Conservation (phyloP, 2,329 filamentous ascomycete species). For the Lecanoromycetidae sp. region DNA sequence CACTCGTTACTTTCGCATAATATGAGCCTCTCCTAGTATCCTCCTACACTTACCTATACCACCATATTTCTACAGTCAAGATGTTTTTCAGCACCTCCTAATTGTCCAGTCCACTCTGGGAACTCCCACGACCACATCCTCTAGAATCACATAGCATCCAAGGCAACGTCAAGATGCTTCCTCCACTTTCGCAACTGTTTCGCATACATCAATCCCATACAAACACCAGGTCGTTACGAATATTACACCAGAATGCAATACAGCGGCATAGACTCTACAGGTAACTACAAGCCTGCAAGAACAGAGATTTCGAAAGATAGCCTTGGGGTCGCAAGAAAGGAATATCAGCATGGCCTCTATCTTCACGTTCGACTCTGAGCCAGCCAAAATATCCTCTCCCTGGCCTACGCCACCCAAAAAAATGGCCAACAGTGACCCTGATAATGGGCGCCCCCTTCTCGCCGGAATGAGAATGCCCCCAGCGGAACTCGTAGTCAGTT, state of each 20-base stretch:
- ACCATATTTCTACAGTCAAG: neutral
- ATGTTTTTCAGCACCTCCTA: neutral
- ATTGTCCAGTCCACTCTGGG: neutral
- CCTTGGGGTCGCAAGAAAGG: neutral
- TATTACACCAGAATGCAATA: conserved; percentile 13
- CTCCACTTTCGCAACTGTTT: conserved; percentile 35
- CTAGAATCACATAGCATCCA: neutral
- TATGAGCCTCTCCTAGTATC: no score
- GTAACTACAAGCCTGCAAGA: neutral
- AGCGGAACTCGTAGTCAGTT: conserved; percentile 33
- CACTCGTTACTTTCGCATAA: no score
- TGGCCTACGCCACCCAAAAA: conserved; percentile 48
- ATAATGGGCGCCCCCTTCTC: conserved; percentile 13
- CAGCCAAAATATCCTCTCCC: conserved; percentile 76
- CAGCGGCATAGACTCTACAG: conserved; percentile 6
- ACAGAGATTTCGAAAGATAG: neutral
- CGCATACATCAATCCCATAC: conserved; percentile 40
- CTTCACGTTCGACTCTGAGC: conserved; percentile 86
- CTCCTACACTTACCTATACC: no score
- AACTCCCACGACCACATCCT: neutral
- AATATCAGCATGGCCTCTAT: conserved; percentile 64
- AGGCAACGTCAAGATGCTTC: conserved; percentile 37
- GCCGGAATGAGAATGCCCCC: conserved; percentile 10
- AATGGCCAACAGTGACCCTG: conserved; percentile 24
- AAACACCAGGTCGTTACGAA: conserved; percentile 36